Conservation (phyloP, 192 early-diverging fungal species). For the Dissophora globulifera region DNA sequence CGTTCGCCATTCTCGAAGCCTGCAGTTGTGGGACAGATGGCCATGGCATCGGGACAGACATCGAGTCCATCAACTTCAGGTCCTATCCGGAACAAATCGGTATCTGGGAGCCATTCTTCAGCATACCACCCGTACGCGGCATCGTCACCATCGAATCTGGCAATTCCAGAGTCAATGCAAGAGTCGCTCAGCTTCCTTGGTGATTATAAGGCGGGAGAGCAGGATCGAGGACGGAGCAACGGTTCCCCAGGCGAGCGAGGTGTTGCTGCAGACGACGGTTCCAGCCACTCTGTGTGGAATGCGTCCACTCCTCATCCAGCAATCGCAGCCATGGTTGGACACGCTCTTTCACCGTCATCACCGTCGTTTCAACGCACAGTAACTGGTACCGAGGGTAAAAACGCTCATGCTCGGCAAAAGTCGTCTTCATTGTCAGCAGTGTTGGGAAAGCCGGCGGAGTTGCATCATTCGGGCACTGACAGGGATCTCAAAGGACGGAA, state of each 20-base stretch:
- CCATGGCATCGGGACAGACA: conserved; percentile 24
- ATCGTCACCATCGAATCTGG: conserved; percentile 24
- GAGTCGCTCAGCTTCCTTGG: conserved; percentile 49
- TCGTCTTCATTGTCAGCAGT: neutral
- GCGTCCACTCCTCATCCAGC: conserved; percentile 47
- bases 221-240: conserved; percentile 6
- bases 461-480: neutral
- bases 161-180: conserved; percentile 44
- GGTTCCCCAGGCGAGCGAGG: neutral
- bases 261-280: neutral
- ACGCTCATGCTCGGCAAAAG: conserved; percentile 23
- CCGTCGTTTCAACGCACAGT: conserved; percentile 33
- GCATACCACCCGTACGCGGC: conserved; percentile 33
- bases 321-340: conserved; percentile 49
- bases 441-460: conserved; percentile 11
- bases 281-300: conserved; percentile 38
- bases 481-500: conserved; percentile 18
- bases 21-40: conserved; percentile 23
- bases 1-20: conserved; percentile 43
- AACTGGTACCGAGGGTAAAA: neutral
- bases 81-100: conserved; percentile 15
- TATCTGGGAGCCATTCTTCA: conserved; percentile 4
- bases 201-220: conserved; percentile 32
- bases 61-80: conserved; percentile 18
- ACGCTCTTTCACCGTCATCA: conserved; percentile 32